These are phyloP conservation scores for Linum lewisii DNA, from an alignment of 345 rosid genomes.

Conservation along the genomic window DNA sequence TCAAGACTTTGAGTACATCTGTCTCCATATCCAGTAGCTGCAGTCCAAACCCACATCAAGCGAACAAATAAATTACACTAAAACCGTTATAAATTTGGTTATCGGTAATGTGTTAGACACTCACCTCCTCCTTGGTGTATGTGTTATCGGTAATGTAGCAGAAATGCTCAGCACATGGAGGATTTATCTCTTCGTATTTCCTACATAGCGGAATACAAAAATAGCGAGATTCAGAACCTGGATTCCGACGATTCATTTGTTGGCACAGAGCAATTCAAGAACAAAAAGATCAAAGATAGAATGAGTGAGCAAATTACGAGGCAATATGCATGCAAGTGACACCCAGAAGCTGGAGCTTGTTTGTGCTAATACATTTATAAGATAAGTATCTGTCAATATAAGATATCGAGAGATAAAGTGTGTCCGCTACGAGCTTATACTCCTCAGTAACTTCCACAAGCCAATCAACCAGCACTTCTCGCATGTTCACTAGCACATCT, in stretches of 20 bases:
- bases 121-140: slow-evolving; percentile 17
- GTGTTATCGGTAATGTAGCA: slow-evolving; percentile 21
- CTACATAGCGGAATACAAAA: slow-evolving; percentile 5
- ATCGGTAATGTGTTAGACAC: neutral
- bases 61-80: neutral
- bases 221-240: neutral
- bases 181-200: slow-evolving; percentile 22
- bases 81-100: too few species aligned
- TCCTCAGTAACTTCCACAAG: slow-evolving; percentile 15
- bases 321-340: slow-evolving; percentile 23
- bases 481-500: slow-evolving; percentile 13
- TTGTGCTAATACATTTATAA: neutral
- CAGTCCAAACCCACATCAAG: neutral
- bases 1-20: slow-evolving; percentile 12
- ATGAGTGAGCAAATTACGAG: slow-evolving; percentile 9
- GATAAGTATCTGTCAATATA: slow-evolving; percentile 1
- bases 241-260: neutral
- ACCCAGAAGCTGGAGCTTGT: slow-evolving; percentile 18
- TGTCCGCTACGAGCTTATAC: neutral
- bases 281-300: neutral
- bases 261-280: neutral
- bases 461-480: slow-evolving; percentile 22
- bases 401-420: neutral
- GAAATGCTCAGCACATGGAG: slow-evolving; percentile 18
- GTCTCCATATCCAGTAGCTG: slow-evolving; percentile 20